A percentile compares a stretch with the other conserved stretches of the same genome.
Evolutionary conservation across 352 stramenopile species (phyloP).

Genomic region (Pythium grandisporangium): DNA sequence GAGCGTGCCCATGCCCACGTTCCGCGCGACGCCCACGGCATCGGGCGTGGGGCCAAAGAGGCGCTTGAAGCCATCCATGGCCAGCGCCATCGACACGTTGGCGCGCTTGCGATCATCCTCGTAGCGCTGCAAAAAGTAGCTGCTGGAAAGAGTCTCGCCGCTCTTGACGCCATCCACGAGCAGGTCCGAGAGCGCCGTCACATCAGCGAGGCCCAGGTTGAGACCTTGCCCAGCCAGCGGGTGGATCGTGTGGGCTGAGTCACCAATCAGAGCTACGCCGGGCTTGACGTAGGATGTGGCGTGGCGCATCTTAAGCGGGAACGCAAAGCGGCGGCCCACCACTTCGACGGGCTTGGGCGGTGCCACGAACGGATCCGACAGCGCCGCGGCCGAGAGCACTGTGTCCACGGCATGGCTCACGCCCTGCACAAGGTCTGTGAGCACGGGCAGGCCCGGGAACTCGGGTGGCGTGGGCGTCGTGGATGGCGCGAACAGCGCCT

Average conservation of each 20-base stretch:
- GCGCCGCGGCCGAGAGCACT: constrained; percentile 62
- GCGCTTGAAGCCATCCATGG: constrained; percentile 87
- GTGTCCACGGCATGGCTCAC: constrained; percentile 63
- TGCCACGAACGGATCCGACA: constrained; percentile 69
- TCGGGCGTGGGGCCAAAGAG: constrained; percentile 73
- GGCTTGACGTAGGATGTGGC: constrained; percentile 80
- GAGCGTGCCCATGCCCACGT: constrained; percentile 81
- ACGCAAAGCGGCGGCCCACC: constrained; percentile 70
- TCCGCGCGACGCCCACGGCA: constrained; percentile 60
- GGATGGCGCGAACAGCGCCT: constrained; percentile 51
- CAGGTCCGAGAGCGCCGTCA: constrained; percentile 62
- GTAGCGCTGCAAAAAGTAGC: constrained; percentile 79
- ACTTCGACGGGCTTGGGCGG: constrained; percentile 59
- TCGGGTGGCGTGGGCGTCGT: constrained; percentile 34
- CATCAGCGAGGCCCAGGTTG: constrained; percentile 92
- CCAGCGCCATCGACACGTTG: constrained; percentile 76
- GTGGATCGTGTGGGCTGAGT: constrained; percentile 95
- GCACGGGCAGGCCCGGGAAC: constrained; percentile 71
- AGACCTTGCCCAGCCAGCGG: constrained; percentile 93
- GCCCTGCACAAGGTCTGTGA: constrained; percentile 69
- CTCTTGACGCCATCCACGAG: constrained; percentile 70
- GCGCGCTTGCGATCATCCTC: constrained; percentile 80
- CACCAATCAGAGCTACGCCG: constrained; percentile 87
- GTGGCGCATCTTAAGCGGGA: constrained; percentile 88
- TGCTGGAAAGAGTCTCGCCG: constrained; percentile 68